These are phyloP conservation scores for Tuber indicum DNA, from an alignment of 495 filamentous ascomycete genomes.

Conservation along the genomic window DNA sequence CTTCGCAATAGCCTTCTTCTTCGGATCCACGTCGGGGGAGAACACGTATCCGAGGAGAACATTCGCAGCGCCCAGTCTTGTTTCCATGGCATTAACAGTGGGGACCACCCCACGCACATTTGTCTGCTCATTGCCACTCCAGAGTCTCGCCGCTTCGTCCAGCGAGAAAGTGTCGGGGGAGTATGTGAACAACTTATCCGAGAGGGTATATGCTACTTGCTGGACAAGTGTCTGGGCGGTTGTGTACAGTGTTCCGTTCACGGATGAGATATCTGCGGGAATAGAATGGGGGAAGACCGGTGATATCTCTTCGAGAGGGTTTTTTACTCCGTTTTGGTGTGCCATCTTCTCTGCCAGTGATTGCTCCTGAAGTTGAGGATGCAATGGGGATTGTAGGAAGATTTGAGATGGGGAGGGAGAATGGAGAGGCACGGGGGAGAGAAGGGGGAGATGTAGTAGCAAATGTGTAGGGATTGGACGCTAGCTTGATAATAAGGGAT, in stretches of 20 bases:
- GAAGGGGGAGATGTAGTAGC: constrained; percentile 2
- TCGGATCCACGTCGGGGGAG: constrained; percentile 85
- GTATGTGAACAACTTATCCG: constrained; percentile 94
- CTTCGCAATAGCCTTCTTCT: constrained; percentile 86
- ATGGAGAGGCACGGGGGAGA: constrained; percentile 8
- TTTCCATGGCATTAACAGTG: constrained; percentile 71
- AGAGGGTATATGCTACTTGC: constrained; percentile 87
- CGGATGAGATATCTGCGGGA: constrained; percentile 54
- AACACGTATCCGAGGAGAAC: constrained; percentile 96
- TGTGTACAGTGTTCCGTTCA: constrained; percentile 82
- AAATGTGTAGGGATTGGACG: constrained; percentile 1
- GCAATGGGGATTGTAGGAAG: constrained; percentile 22
- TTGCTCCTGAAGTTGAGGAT: constrained; percentile 26
- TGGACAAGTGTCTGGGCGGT: constrained; percentile 89
- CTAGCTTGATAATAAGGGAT: constrained; percentile 20
- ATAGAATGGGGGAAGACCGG: constrained; percentile 59
- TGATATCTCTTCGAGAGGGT: constrained; percentile 45
- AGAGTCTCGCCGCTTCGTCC: constrained; percentile 70
- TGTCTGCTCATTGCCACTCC: constrained; percentile 57
- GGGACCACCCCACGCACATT: constrained; percentile 80
- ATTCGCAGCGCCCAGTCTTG: constrained; percentile 78
- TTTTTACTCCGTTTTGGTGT: constrained; percentile 18
- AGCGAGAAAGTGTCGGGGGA: constrained; percentile 89
- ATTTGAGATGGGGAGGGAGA: constrained; percentile 25
- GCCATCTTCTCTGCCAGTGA: constrained; percentile 20